Conservation (phyloP, 176 grass and related monocot genomes). For the Saccharum spontaneum region DNA sequence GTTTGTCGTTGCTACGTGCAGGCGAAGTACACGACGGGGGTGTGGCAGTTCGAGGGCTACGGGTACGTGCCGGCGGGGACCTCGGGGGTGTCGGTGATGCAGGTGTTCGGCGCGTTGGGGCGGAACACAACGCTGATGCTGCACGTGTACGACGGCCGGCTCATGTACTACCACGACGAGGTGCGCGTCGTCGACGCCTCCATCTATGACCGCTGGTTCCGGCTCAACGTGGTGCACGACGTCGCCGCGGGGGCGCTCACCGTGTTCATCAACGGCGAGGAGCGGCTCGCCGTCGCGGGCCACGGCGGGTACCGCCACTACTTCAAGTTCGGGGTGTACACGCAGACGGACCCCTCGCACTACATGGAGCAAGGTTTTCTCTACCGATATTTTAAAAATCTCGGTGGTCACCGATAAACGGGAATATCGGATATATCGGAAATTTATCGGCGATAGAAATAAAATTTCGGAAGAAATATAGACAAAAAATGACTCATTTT, state of each 20-base stretch:
- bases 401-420: too few species aligned
- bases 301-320: slow-evolving; percentile 27
- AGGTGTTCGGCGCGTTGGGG: slow-evolving; percentile 34
- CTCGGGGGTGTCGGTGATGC: slow-evolving; percentile 45
- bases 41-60: slow-evolving; percentile 66
- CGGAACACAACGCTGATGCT: slow-evolving; percentile 52
- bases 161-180: slow-evolving; percentile 38
- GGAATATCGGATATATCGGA: too few species aligned
- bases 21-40: slow-evolving; percentile 30
- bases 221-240: slow-evolving; percentile 60
- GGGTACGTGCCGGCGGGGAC: slow-evolving; percentile 43
- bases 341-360: slow-evolving; percentile 16
- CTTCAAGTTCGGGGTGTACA: slow-evolving; percentile 54
- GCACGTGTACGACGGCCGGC: slow-evolving; percentile 43
- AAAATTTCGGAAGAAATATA: too few species aligned
- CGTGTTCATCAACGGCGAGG: slow-evolving; percentile 30
- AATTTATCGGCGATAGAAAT: too few species aligned
- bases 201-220: slow-evolving; percentile 49
- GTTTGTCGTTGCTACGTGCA: not conserved
- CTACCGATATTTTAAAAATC: too few species aligned
- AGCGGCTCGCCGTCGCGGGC: slow-evolving; percentile 15
- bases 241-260: not conserved
- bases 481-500: too few species aligned
- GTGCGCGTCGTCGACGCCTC: slow-evolving; percentile 16
- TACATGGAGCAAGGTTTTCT: too few species aligned